These are phyloP conservation scores for Chiua virens DNA, from an alignment of 768 basidiomycete genomes.

Conservation along the genomic window DNA sequence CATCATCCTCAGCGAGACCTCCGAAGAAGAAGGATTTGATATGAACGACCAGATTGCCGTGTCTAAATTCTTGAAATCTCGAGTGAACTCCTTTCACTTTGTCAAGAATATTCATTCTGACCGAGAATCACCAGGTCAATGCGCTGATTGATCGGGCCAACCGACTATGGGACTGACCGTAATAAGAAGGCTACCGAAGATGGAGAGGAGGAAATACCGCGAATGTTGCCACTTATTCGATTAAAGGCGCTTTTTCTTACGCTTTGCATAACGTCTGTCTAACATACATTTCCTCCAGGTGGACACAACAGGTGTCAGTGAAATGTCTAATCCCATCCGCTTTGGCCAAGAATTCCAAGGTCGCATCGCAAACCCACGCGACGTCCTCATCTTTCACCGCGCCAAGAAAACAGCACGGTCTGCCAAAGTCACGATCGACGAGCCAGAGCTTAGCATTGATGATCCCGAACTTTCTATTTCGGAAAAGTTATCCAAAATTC, in stretches of 20 bases:
- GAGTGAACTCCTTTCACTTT: constrained; percentile 44
- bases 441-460: constrained; percentile 81
- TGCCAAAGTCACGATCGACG: constrained; percentile 66
- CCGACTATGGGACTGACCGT: constrained; percentile 24
- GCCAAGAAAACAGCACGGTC: constrained; percentile 53
- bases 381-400: constrained; percentile 88
- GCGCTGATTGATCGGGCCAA: constrained; percentile 78
- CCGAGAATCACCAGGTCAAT: constrained; percentile 54
- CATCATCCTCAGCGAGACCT: constrained; percentile 68
- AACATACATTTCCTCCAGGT: constrained; percentile 47
- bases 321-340: constrained; percentile 93
- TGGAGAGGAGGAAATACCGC: constrained; percentile 59
- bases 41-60: constrained; percentile 82
- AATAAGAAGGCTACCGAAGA: constrained; percentile 48
- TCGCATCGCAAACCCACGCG: constrained; percentile 89
- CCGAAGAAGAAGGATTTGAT: constrained; percentile 76
- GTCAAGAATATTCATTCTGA: constrained; percentile 1
- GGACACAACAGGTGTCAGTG: constrained; percentile 86
- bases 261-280: not conserved
- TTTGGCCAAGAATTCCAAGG: constrained; percentile 96
- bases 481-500: constrained; percentile 79
- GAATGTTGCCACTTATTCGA: constrained; percentile 85
- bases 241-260: constrained; percentile 56
- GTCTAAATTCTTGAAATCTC: constrained; percentile 71
- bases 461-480: constrained; percentile 62